phyloP scores from a whole-genome alignment of 2,329 filamentous ascomycete genomes.

The Sarocladium brachiariae region DNA sequence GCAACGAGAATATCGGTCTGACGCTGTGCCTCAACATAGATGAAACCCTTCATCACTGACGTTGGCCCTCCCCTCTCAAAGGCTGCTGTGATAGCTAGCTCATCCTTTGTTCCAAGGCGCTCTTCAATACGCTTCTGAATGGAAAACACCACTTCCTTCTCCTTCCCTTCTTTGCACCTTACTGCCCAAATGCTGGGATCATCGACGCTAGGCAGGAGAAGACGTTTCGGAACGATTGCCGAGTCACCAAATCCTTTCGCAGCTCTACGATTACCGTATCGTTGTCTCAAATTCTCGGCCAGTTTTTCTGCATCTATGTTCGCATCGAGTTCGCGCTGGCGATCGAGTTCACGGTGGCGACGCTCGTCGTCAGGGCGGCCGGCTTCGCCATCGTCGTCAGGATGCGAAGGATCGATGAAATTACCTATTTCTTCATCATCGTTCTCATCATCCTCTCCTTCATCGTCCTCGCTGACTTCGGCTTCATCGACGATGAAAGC shows the following conservation, averaged over 20 bases:
- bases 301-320: conserved; percentile 92
- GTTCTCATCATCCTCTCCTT: conserved; percentile 81
- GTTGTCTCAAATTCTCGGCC: conserved; percentile 76
- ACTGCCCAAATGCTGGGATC: conserved; percentile 96
- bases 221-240: conserved; percentile 72
- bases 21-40: conserved; percentile 88
- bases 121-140: conserved; percentile 89
- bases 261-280: conserved; percentile 74
- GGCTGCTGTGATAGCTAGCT: conserved; percentile 77
- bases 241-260: conserved; percentile 61
- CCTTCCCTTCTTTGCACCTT: conserved; percentile 90
- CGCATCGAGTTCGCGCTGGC: conserved; percentile 77
- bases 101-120: conserved; percentile 67
- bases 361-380: conserved; percentile 82
- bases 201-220: conserved; percentile 86
- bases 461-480: conserved; percentile 93
- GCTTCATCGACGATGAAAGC: conserved; percentile 97
- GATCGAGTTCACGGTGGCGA: conserved; percentile 88
- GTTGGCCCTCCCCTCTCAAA: conserved; percentile 80
- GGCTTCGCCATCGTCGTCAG: conserved; percentile 77
- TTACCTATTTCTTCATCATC: conserved; percentile 77
- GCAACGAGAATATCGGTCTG: conserved; percentile 80
- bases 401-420: conserved; percentile 83
- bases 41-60: conserved; percentile 81
- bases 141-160: conserved; percentile 80